Evolutionary conservation across 768 basidiomycete genomes (phyloP), one percentile per base, ranked within the genome.

Genomic region (Pisolithus marmoratus): DNA sequence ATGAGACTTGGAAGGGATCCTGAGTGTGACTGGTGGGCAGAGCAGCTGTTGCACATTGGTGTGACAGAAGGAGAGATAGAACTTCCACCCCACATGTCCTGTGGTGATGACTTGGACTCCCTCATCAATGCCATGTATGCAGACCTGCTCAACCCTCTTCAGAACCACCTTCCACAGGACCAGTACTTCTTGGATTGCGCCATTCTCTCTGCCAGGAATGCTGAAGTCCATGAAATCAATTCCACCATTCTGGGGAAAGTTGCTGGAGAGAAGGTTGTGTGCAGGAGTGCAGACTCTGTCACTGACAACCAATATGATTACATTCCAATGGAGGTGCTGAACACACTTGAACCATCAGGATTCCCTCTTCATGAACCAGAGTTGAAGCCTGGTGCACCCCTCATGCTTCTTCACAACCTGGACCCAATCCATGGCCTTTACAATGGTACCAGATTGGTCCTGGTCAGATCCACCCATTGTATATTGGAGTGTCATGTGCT

Each of bases 371-470:
- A 66, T 1, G 53, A 71, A n/a, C 56, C 75, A 1, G 49, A 53
- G 4, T 53, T 75, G 27, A 66, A 74, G 53, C 15, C 59, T 54
- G 63, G 67, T 43, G 58, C 58, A n/a, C 65, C 73, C 5, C 43
- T 79, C 0, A 78, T 80, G 52, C 55, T 80, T 1, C 59, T 81
- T 1, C 48, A 71, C 0, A 80, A 82, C 55, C 57, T 80, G 17
- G 58, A 63, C 44, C 70, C 74, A 2, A 15, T 49, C 0, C 38
- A 60, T 23, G 72, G 74, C 0, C 56, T 75, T 0, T 75, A 68
- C 53, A 74, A 75, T 68, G 75, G 74, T 2, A 70, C 71, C 1
- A 22, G 65, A 0, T 45, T 64, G 31, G n/a, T n/a, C n/a, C n/a
- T n/a, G n/a, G n/a, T n/a, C 29, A 29, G 29, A 29, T 2, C 29